Conservation (phyloP, 176 grass and related monocot species). For the Miscanthus lutarioriparius region DNA sequence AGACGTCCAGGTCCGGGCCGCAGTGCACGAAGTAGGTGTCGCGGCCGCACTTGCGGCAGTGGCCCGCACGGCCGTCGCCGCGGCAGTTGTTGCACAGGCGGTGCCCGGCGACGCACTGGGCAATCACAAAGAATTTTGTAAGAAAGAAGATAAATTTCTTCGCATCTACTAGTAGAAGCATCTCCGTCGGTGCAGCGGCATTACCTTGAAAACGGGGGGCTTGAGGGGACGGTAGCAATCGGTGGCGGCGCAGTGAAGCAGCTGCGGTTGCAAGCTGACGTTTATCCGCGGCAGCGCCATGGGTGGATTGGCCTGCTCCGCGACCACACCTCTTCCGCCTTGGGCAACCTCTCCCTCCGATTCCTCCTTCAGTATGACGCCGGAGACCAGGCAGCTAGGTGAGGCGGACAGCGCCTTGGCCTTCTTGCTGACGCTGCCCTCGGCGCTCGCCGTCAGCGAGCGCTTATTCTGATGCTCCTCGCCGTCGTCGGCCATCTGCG, state of each 20-base stretch:
- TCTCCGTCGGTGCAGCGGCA: not conserved
- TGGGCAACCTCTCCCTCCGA: no score
- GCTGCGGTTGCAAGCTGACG: not conserved
- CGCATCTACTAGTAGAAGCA: not conserved
- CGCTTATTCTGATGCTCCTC: not conserved
- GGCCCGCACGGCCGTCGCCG: no score
- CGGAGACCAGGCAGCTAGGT: no score
- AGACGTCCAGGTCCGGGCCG: no score
- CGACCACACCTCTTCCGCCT: no score
- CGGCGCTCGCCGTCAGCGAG: not conserved
- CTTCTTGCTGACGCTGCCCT: not conserved
- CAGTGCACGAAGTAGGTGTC: no score
- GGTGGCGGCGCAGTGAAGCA: constrained; percentile 6
- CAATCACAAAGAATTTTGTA: not conserved
- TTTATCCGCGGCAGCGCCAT: no score
- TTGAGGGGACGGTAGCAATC: not conserved
- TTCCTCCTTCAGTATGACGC: no score
- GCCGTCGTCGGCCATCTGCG: not conserved
- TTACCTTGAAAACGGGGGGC: not conserved
- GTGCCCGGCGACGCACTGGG: not conserved
- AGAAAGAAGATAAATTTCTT: not conserved
- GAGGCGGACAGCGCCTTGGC: not conserved
- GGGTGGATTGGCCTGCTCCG: no score
- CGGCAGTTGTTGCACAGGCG: no score
- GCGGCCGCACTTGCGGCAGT: not conserved